These are phyloP conservation scores for Paramecium pentaurelia DNA, from an alignment of 73 alveolate genomes.

Conservation along the genomic window DNA sequence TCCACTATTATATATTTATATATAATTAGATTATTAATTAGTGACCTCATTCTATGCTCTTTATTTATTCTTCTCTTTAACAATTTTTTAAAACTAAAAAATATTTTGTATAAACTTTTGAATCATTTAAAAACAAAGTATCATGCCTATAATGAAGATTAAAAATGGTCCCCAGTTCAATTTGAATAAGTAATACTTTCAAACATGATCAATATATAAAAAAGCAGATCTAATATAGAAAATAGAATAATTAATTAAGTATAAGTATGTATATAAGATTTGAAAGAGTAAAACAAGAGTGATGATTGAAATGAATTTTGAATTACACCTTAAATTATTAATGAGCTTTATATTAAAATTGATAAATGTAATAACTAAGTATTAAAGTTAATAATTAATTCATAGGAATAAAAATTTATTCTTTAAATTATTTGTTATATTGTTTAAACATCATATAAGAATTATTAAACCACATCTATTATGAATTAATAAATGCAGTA, in stretches of 20 bases:
- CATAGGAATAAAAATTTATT: background rate
- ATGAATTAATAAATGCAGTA: background rate
- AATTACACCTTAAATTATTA: background rate
- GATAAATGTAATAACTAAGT: background rate
- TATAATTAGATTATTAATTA: background rate
- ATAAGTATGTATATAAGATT: background rate
- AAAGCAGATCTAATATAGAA: background rate
- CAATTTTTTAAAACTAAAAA: background rate
- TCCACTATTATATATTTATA: background rate
- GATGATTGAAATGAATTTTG: background rate
- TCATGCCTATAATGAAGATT: background rate
- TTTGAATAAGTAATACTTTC: background rate
- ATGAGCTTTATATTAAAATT: background rate
- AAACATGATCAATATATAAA: background rate
- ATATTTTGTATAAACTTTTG: background rate
- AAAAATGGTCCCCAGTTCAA: background rate
- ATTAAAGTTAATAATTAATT: background rate
- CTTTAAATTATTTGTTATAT: background rate
- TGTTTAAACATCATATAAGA: background rate
- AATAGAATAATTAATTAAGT: background rate
- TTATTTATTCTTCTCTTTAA: background rate
- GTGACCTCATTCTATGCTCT: background rate
- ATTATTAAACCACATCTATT: background rate
- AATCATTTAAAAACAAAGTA: background rate
- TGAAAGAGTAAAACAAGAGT: background rate